Percentiles rank a stretch among this genome's conserved stretches.
phyloP scores from a whole-genome alignment of 1,284 basidiomycete genomes.

The Ceratobasidium theobromae region DNA sequence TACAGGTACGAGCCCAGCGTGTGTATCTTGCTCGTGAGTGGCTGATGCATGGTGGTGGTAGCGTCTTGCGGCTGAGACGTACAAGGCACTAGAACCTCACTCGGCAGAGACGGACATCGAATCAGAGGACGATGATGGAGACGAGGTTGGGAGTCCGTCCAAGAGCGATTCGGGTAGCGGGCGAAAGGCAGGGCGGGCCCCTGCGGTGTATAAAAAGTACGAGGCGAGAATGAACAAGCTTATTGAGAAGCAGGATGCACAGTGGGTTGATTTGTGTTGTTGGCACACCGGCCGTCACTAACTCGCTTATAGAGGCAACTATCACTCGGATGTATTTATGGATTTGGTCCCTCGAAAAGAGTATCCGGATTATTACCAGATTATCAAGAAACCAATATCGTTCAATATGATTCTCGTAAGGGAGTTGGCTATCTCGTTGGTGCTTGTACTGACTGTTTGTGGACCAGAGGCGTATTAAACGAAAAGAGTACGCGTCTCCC shows the following conservation, averaged over 20 bases:
- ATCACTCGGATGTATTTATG: slow-evolving; percentile 77
- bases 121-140: slow-evolving; percentile 47
- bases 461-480: slow-evolving; percentile 68
- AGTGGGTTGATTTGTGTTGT: no score
- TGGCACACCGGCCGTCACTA: no score
- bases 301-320: slow-evolving; percentile 52
- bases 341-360: slow-evolving; percentile 75
- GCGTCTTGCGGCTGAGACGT: not conserved
- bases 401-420: slow-evolving; percentile 78
- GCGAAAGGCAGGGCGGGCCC: slow-evolving; percentile 56
- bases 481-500: slow-evolving; percentile 66
- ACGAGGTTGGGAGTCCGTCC: slow-evolving; percentile 43
- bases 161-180: slow-evolving; percentile 46
- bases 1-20: slow-evolving; percentile 51
- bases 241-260: slow-evolving; percentile 64
- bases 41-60: not conserved
- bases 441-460: not conserved
- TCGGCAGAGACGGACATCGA: slow-evolving; percentile 37
- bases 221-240: slow-evolving; percentile 60
- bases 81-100: not conserved
- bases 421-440: slow-evolving; percentile 31
- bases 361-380: slow-evolving; percentile 84
- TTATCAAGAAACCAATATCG: slow-evolving; percentile 81
- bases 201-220: slow-evolving; percentile 59
- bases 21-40: not conserved